These are phyloP conservation scores for Heliamphora exappendiculata DNA, from an alignment of 148 eudicot species.

Conservation along the genomic window DNA sequence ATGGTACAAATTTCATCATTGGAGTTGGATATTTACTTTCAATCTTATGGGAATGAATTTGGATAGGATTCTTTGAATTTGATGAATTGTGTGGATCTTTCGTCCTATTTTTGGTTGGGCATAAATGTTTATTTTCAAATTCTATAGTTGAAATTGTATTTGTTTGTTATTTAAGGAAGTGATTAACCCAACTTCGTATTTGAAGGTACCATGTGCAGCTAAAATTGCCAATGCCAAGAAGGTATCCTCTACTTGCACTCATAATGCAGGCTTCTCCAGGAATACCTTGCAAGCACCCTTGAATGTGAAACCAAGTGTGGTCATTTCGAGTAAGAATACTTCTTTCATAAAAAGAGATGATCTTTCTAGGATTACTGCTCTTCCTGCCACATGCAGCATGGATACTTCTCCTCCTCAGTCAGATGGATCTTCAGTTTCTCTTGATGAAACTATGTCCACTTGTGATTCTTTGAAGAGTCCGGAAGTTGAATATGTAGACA, in stretches of 20 bases:
- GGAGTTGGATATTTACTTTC: not conserved
- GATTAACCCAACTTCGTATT: constrained; percentile 6
- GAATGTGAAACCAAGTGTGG: constrained; percentile 34
- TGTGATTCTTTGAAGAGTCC: constrained; percentile 85
- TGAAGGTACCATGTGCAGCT: constrained; percentile 52
- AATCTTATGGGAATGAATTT: not conserved
- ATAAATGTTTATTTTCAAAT: not conserved
- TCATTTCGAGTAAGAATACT: constrained; percentile 22
- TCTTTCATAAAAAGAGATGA: constrained; percentile 31
- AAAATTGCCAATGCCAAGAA: constrained; percentile 51
- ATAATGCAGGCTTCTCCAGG: constrained; percentile 29
- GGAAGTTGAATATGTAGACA: constrained; percentile 73
- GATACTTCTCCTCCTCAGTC: constrained; percentile 50
- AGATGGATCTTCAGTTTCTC: constrained; percentile 47
- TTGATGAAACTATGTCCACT: constrained; percentile 76
- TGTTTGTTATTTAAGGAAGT: not conserved
- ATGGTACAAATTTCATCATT: not conserved
- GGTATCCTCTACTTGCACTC: constrained; percentile 28
- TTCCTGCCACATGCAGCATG: constrained; percentile 34
- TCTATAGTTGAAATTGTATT: not conserved
- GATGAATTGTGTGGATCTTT: not conserved
- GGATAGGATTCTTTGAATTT: not conserved
- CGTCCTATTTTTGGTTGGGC: not conserved
- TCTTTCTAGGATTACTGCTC: constrained; percentile 19
- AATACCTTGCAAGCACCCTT: constrained; percentile 26